Evolutionary conservation across 78 protist genomes (phyloP).

Genomic region (Polysphondylium violaceum): DNA sequence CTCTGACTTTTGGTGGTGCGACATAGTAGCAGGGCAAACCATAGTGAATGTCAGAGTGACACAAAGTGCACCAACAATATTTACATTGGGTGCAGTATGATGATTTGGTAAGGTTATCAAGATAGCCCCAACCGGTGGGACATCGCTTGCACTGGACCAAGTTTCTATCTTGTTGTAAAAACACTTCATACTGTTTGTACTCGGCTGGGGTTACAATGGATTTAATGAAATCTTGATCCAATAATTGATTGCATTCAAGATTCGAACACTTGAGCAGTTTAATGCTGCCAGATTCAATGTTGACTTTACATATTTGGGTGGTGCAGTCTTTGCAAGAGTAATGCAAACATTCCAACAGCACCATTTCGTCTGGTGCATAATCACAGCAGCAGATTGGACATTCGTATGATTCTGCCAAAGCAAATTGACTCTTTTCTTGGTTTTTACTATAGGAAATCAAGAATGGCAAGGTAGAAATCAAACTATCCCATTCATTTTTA

Average conservation of each 20-base stretch:
- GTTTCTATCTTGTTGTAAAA: background rate
- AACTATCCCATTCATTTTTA: background rate
- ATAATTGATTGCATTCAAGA: background rate
- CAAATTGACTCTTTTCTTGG: background rate
- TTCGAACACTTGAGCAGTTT: background rate
- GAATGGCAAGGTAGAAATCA: background rate
- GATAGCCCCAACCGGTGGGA: conserved; percentile 5
- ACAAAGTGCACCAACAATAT: too few species aligned
- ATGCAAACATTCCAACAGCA: background rate
- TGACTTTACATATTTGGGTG: background rate
- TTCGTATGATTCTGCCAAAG: background rate
- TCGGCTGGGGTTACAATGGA: background rate
- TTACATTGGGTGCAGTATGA: conserved; percentile 27
- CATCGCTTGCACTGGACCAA: conserved; percentile 9
- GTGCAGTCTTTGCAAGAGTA: conserved; percentile 5
- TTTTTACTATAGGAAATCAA: background rate
- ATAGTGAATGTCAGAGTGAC: too few species aligned
- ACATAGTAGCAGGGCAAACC: too few species aligned
- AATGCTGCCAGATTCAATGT: conserved; percentile 6
- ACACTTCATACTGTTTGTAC: background rate
- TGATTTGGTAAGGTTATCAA: conserved; percentile 13
- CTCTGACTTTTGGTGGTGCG: too few species aligned
- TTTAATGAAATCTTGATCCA: conserved; percentile 8
- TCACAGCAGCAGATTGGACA: conserved; percentile 54
- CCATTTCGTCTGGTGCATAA: conserved; percentile 1